Evolutionary conservation across 768 basidiomycete species (phyloP).

Genomic region (Suillus placidus): DNA sequence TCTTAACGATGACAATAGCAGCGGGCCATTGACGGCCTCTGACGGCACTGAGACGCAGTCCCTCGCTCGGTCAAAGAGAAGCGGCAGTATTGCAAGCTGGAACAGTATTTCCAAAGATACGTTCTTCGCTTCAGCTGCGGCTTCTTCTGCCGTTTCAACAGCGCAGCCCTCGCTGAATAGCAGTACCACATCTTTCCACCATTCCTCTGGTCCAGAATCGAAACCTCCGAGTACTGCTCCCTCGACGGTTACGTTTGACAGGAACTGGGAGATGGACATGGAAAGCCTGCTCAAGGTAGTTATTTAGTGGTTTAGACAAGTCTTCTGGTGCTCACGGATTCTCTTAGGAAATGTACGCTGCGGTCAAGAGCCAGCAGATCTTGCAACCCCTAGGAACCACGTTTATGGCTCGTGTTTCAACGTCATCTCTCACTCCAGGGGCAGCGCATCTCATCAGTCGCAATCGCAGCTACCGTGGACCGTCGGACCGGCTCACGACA

Average conservation of each 20-base stretch:
- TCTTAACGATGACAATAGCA: conserved; percentile 67
- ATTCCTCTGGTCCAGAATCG: conserved; percentile 45
- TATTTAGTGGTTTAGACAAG: conserved; percentile 2
- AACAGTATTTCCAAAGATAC: conserved; percentile 73
- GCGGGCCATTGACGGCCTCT: conserved; percentile 55
- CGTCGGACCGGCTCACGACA: conserved; percentile 70
- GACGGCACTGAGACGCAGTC: conserved; percentile 56
- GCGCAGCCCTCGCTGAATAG: conserved; percentile 50
- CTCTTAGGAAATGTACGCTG: conserved; percentile 87
- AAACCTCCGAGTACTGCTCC: conserved; percentile 37
- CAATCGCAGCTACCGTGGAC: conserved; percentile 72
- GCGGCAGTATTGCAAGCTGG: conserved; percentile 85
- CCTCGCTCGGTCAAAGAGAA: conserved; percentile 64
- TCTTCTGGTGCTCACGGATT: conserved; percentile 8
- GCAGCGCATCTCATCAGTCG: conserved; percentile 50
- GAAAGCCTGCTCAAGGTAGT: conserved; percentile 82
- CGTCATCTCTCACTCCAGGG: conserved; percentile 61
- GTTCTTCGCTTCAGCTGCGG: conserved; percentile 42
- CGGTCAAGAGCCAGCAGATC: conserved; percentile 90
- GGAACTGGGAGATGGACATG: conserved; percentile 85
- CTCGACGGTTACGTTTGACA: conserved; percentile 52
- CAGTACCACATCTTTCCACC: conserved; percentile 67
- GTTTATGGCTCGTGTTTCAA: conserved; percentile 46
- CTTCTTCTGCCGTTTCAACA: conserved; percentile 37
- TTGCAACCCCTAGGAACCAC: conserved; percentile 71